A percentile compares a stretch with the other conserved stretches of the same genome.
These are phyloP conservation scores for Calycina herbarum DNA, from an alignment of 2,329 filamentous ascomycete species.

Conservation along the genomic window DNA sequence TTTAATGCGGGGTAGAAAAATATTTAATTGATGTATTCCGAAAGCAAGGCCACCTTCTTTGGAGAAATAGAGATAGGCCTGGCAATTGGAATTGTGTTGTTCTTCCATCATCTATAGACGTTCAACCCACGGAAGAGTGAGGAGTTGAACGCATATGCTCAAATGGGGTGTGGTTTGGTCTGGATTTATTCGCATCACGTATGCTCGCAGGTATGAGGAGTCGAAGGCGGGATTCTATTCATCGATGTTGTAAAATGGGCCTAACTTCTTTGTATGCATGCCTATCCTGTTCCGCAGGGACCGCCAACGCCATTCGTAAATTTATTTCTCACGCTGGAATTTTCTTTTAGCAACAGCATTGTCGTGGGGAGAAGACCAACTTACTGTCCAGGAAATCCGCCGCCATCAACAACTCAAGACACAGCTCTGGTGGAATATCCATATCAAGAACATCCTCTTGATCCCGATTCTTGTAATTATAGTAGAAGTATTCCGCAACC, in stretches of 20 bases:
- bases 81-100: slow-evolving; percentile 31
- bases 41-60: slow-evolving; percentile 29
- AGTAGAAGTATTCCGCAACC: slow-evolving; percentile 81
- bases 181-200: neutral
- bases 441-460: slow-evolving; percentile 74
- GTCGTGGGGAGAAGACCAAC: slow-evolving; percentile 23
- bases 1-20: too few relatives aligned
- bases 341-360: neutral
- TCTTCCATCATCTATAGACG: slow-evolving; percentile 41
- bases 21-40: neutral
- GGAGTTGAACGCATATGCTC: slow-evolving; percentile 40
- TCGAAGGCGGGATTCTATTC: neutral
- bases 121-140: slow-evolving; percentile 34
- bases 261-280: slow-evolving; percentile 22
- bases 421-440: slow-evolving; percentile 77
- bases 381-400: slow-evolving; percentile 72
- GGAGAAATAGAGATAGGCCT: slow-evolving; percentile 27
- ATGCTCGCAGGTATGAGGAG: neutral
- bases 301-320: slow-evolving; percentile 9
- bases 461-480: slow-evolving; percentile 73
- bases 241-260: neutral
- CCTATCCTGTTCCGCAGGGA: slow-evolving; percentile 3
- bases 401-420: slow-evolving; percentile 74
- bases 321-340: slow-evolving; percentile 5
- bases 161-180: slow-evolving; percentile 31